Percentiles rank a stretch among this genome's conserved stretches.
Conservation (phyloP, 176 grass and related monocot genomes). For the Triticum turgidum region DNA sequence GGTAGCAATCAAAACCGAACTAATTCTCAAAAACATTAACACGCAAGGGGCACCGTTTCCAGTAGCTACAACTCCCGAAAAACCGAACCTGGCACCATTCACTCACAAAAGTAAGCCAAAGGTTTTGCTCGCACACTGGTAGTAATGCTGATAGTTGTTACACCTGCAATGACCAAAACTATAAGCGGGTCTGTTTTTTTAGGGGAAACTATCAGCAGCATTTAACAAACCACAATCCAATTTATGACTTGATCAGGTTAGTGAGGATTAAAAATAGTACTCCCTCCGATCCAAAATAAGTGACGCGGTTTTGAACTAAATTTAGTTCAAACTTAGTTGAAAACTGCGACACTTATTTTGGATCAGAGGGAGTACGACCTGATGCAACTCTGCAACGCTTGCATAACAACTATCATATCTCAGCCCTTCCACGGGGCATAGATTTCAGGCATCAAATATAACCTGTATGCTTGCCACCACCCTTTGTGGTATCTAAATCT, state of each 20-base stretch:
- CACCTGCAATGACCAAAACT: neutral
- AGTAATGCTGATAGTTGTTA: neutral
- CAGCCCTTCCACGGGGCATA: neutral
- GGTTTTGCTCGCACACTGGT: neutral
- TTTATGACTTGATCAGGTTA: neutral
- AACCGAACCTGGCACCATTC: neutral
- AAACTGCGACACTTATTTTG: too few species aligned
- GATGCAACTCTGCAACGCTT: neutral
- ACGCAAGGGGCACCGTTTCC: neutral
- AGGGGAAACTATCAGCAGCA: neutral
- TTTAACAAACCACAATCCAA: neutral
- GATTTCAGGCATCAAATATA: neutral
- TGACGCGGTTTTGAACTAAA: too few species aligned
- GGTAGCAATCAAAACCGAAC: neutral
- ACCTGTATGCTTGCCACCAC: neutral
- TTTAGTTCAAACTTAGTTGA: too few species aligned
- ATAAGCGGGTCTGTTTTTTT: neutral
- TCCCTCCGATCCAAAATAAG: too few species aligned
- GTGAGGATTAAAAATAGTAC: neutral
- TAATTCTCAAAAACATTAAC: neutral
- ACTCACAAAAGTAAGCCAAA: neutral
- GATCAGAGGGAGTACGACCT: neutral
- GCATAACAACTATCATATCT: neutral
- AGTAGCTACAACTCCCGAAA: neutral
- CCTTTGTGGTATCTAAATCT: neutral